Base-by-base conservation (phyloP, 306 rosid genomes). In the Rosa rugosa region DNA sequence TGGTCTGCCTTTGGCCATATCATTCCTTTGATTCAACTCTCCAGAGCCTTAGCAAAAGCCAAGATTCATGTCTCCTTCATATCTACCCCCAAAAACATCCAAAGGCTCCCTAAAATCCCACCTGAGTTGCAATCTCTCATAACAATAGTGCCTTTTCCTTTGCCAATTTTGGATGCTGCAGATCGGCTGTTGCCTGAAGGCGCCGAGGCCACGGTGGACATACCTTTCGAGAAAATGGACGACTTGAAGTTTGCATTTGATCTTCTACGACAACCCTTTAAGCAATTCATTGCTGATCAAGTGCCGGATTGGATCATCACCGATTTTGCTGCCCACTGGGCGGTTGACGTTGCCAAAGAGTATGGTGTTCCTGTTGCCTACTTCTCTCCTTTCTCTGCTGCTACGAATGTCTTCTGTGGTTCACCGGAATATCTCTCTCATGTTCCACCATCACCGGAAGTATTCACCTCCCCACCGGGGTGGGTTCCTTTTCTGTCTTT, bases 1-100 rank as follows among this genome's bases (percentile, higher is more conserved):
- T 69, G 80, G 84, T 81, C 80, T n/a, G 84, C 84, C 46, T 81
- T 75, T 11, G 84, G 80, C 56, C 77, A 81, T 71, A 31, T 81
- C 3, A 44, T 77, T 1, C 77, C 81, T 2, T 62, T 54, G 22
- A n/a, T 51, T 4, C 59, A 72, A 51, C 78, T 73, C n/a, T 27
- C 83, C 38, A 18, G 64, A 22, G 59, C 83, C 56, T 22, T 80
- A 12, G 83, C 83, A 59, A 80, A 73, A 80, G 18, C 79, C 20
- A 25, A 62, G 1, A 72, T 73, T 62, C 83, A 80, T 50, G 79
- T 79, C 44, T 79, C 82, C 65, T 60, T 71, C 77, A 36, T 79
- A 14, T 79, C 82, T 3, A 79, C 82, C 14, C 82, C 82, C 13
- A 60, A 40, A 47, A 79, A 71, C 57, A 10, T 79, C 7, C 34